phyloP scores from a whole-genome alignment of 176 grass and related monocot genomes.

The Typha latifolia region DNA sequence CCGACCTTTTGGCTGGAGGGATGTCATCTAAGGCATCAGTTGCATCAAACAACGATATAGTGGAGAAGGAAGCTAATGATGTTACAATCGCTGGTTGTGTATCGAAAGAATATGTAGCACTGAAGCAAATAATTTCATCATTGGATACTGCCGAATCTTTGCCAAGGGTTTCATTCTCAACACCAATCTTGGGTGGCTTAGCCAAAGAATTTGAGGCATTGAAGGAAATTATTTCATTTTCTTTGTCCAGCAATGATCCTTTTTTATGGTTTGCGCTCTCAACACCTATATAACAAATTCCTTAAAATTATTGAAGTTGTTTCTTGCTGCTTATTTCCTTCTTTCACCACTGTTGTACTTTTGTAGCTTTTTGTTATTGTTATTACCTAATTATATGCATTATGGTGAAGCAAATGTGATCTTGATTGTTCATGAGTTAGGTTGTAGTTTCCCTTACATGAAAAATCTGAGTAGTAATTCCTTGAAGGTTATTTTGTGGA shows the following conservation, averaged over 20 bases:
- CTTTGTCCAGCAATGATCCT: slow-evolving; percentile 16
- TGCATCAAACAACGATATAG: slow-evolving; percentile 2
- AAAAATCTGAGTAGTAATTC: too few relatives aligned
- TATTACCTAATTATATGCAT: too few relatives aligned
- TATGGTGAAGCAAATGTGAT: too few relatives aligned
- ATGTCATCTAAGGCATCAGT: slow-evolving; percentile 12
- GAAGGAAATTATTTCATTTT: slow-evolving; percentile 9
- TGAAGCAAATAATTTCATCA: slow-evolving; percentile 65
- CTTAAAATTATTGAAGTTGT: not conserved
- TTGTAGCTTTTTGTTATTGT: not conserved
- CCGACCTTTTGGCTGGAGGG: slow-evolving; percentile 22
- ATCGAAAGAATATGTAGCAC: slow-evolving; percentile 49
- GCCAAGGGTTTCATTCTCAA: slow-evolving; percentile 26
- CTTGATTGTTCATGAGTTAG: too few relatives aligned
- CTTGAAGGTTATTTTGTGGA: too few relatives aligned
- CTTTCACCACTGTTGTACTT: not conserved
- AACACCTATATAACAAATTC: not conserved
- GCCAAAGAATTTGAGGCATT: slow-evolving; percentile 48
- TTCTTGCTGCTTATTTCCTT: slow-evolving; percentile 1
- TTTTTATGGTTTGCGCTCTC: slow-evolving; percentile 2
- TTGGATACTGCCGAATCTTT: slow-evolving; percentile 32
- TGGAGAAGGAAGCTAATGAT: slow-evolving; percentile 13
- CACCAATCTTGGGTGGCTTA: slow-evolving; percentile 58
- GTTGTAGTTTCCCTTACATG: too few relatives aligned
- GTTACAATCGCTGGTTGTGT: slow-evolving; percentile 55